Evolutionary conservation across 768 basidiomycete species (phyloP), one percentile per base, ranked within the genome.

Genomic region (Austroboletus eburneus): DNA sequence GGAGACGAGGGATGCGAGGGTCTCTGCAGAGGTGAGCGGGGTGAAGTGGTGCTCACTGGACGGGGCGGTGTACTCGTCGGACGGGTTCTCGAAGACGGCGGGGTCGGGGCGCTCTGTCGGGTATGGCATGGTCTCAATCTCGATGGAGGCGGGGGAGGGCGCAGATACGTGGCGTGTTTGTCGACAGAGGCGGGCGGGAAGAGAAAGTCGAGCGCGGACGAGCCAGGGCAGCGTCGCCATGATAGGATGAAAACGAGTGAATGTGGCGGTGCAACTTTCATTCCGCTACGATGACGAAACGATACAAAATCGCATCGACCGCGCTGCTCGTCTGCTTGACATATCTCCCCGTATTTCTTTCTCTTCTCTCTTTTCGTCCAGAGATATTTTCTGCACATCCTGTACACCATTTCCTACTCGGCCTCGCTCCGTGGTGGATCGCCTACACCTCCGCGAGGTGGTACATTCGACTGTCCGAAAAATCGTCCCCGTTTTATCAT

Each of bases 11-110:
- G 50, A 43, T 0, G 41, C 49, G 10, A 68, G 52, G 1, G 58
- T 56, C 12, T 52, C 54, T 12, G 65, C 55, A 4, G 64, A 56
- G 24, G 46, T 57, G 25, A 52, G 61, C 9, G 65, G 63, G 5
- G 52, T 46, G 13, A 52, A 62, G 13, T 41, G 33, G 35, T 30
- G 42, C 25, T 57, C 6, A 27, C 25, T 18, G 1, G 17, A 24
- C 3, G 55, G 27, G 35, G 54, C 43, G 17, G 50, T 46, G 45
- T 74, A 71, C 42, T 73, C 70, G 1, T 65, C 43, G 1, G 67
- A 59, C 45, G 59, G 41, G 33, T 58, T 51, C 43, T 75, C 72
- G 45, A 74, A 74, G 2, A 73, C 52, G 30, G 70, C 57, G 1
- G 48, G 0, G 43, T 74, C 67, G 12, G 64, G 66, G 4, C 55